Evolutionary conservation across 306 rosid species (phyloP).

Genomic region (Sesbania bispinosa): DNA sequence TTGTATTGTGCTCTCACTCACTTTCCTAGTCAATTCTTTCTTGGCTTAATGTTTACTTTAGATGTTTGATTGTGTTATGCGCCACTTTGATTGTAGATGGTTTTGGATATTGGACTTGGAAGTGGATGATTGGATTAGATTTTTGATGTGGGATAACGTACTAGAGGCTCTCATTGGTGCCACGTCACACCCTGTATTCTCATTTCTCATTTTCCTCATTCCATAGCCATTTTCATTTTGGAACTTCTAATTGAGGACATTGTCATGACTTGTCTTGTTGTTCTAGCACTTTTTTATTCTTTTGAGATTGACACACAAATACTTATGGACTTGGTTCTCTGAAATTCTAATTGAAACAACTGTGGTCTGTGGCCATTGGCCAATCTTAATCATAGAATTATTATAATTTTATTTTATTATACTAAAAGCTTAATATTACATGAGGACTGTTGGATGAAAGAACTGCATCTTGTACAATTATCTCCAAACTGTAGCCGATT

Average conservation of each 20-base stretch:
- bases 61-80: conserved; percentile 27
- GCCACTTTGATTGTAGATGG: conserved; percentile 35
- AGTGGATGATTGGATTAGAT: conserved; percentile 43
- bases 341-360: too few relatives aligned
- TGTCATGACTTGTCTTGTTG: neutral
- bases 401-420: too few relatives aligned
- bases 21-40: neutral
- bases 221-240: neutral
- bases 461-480: too few relatives aligned
- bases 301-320: too few relatives aligned
- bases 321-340: too few relatives aligned
- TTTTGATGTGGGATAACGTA: conserved; percentile 69
- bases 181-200: conserved; percentile 34
- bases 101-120: conserved; percentile 41
- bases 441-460: too few relatives aligned
- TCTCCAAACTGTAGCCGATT: too few relatives aligned
- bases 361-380: too few relatives aligned
- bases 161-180: conserved; percentile 50
- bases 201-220: neutral
- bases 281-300: neutral
- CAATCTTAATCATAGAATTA: too few relatives aligned
- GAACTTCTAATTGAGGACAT: neutral
- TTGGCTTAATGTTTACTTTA: too few relatives aligned
- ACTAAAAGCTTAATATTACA: too few relatives aligned
- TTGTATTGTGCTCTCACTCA: conserved; percentile 5